Evolutionary conservation across 192 early-diverging fungal genomes (phyloP), one percentile per base, ranked within the genome.

Genomic region (Coemansia sp.): DNA sequence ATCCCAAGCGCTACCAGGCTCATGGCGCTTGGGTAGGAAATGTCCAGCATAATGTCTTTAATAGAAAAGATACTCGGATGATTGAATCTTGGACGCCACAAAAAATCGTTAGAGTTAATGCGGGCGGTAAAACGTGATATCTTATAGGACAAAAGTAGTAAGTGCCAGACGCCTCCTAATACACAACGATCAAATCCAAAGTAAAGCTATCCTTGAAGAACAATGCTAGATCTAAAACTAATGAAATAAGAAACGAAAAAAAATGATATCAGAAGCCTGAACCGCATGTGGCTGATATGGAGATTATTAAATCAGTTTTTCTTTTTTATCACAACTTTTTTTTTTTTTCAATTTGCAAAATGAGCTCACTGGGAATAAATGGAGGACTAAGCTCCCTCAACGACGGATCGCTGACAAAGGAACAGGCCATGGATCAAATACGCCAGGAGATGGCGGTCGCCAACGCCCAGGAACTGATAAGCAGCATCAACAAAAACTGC

Each of bases 401-500:
- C 15, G 26, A 8, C 13, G 50, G 11, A 15, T 11, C 31, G 16
- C 18, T 40, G 18, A 86, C 83, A 68, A 87, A 86, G 71, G 82
- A 89, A 48, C 76, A 90, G 58, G 84, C 88, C 11, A 91, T 87
- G 83, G 79, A 90, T 35, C 87, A 87, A 77, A 82, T 90, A 16
- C 91, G 85, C 81, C 78, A 89, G 53, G 88, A 90, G 67, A 70
- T 93, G 44, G 90, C 90, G 6, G 63, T 93, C 55, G 84, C 88
- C 56, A 92, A 91, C 63, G 87, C 86, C 31, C 89, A 90, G 66
- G 89, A 91, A 67, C 78, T 94, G 26, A 83, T 91, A 51, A 85
- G 83, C 62, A 90, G 89, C 86, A 90, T 95, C 66, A 92, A 90
- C 74, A 85, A 86, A 61, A 87, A 91, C 71, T 95, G 93, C 81